Evolutionary conservation across 192 early-diverging fungal species (phyloP).

Genomic region (Rhizophagus sp.): DNA sequence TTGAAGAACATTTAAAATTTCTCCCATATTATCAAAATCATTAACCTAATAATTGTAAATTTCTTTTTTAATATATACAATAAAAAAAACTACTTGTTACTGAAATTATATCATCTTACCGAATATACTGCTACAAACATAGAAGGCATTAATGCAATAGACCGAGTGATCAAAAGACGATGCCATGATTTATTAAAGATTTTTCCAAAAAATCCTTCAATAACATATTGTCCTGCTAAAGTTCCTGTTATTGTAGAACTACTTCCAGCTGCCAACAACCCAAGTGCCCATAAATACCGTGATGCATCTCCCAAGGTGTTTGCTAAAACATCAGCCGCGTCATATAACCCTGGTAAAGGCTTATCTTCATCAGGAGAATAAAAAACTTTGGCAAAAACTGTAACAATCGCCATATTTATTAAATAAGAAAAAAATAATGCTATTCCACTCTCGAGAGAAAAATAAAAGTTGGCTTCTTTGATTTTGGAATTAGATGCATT

Average conservation of each 20-base stretch:
- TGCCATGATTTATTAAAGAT: slow-evolving; percentile 61
- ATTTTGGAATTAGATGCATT: slow-evolving; percentile 41
- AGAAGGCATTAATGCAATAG: slow-evolving; percentile 64
- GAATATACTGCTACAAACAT: slow-evolving; percentile 64
- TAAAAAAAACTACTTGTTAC: not conserved
- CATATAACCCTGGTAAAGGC: slow-evolving; percentile 58
- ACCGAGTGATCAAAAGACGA: slow-evolving; percentile 60
- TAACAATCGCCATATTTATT: slow-evolving; percentile 69
- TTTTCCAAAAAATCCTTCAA: slow-evolving; percentile 80
- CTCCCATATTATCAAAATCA: slow-evolving; percentile 64
- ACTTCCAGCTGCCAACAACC: slow-evolving; percentile 80
- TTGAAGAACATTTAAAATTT: slow-evolving; percentile 69
- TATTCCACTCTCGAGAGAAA: slow-evolving; percentile 58
- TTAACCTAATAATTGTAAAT: slow-evolving; percentile 26
- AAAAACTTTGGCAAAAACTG: slow-evolving; percentile 62
- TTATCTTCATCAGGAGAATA: slow-evolving; percentile 29
- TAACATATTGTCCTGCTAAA: slow-evolving; percentile 86
- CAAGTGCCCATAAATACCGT: slow-evolving; percentile 75
- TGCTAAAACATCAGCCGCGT: slow-evolving; percentile 58
- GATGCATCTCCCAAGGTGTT: slow-evolving; percentile 64
- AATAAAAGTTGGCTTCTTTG: slow-evolving; percentile 71
- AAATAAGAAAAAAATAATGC: slow-evolving; percentile 63
- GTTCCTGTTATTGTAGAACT: slow-evolving; percentile 88
- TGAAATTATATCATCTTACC: slow-evolving; percentile 7
- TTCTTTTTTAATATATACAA: not conserved